These are phyloP conservation scores for Magnolia sinica DNA, from an alignment of 164 flowering plant genomes.

Conservation along the genomic window DNA sequence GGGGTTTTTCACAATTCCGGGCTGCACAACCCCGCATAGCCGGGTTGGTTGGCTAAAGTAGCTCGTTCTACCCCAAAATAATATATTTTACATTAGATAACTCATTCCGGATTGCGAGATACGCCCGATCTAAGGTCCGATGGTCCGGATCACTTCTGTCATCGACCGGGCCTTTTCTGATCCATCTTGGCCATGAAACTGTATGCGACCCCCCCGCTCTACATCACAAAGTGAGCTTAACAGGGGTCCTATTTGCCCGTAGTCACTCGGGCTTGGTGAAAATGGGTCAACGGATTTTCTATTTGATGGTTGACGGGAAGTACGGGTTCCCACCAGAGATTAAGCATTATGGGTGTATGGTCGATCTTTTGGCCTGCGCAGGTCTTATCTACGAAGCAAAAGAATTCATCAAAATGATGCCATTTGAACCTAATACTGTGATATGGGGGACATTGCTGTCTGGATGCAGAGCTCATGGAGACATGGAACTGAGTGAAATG, in stretches of 20 bases:
- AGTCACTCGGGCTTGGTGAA: slow-evolving; percentile 48
- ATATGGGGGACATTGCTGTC: slow-evolving; percentile 55
- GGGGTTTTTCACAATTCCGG: too few relatives aligned
- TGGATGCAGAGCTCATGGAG: slow-evolving; percentile 38
- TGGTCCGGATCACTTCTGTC: too few relatives aligned
- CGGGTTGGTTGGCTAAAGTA: too few relatives aligned
- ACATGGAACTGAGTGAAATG: slow-evolving; percentile 37
- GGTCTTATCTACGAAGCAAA: slow-evolving; percentile 44
- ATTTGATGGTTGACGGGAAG: slow-evolving; percentile 25
- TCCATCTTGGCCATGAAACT: too few relatives aligned
- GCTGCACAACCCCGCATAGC: too few relatives aligned
- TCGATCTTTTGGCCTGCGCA: slow-evolving; percentile 42
- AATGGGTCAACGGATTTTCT: slow-evolving; percentile 36
- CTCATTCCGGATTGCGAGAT: too few relatives aligned
- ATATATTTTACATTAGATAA: too few relatives aligned
- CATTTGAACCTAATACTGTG: slow-evolving; percentile 38
- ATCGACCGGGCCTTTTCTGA: too few relatives aligned
- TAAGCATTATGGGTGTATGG: slow-evolving; percentile 54
- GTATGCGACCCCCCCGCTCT: too few relatives aligned
- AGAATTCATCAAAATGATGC: slow-evolving; percentile 36
- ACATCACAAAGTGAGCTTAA: slow-evolving; percentile 37
- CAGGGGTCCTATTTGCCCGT: slow-evolving; percentile 48
- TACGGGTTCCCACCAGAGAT: slow-evolving; percentile 36
- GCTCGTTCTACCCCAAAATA: too few relatives aligned
- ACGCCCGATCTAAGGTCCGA: too few relatives aligned